Base-by-base conservation (phyloP, 805 yeast species). In the Metschnikowia dekortorum region DNA sequence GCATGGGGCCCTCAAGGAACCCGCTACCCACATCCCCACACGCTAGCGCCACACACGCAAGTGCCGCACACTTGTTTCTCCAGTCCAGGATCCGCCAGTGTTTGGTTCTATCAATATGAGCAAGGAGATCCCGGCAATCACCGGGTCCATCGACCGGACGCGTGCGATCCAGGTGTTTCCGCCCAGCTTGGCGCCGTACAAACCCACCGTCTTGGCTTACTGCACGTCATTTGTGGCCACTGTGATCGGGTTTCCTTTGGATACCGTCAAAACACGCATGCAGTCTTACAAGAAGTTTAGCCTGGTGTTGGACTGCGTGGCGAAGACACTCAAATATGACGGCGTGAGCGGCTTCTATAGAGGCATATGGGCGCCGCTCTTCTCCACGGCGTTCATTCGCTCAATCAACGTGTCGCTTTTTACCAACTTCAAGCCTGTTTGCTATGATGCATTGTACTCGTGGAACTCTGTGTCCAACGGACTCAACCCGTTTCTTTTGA, bases 241-340 rank as follows among this genome's bases (percentile, higher is more conserved):
- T 1, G 71, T 81, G 3, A 76, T 83, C n/a, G 95, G 94, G 16
- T 89, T 83, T 60, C 96, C 96, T 0, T 66, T 89, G 45, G 96
- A 89, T 63, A 85, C 94, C n/a, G 74, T 89, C 52, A 89, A 89
- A 65, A 89, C 96, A 0, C 73, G 96, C 52, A 83, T 87, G 83
- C 96, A 89, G 64, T 85, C 95, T 0, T 85, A 87, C 60, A 74
- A 78, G 48, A 62, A 64, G 45, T 88, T 81, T 67, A 69, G 70
- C 13, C 75, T 80, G 46, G 76, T 84, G 29, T 63, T 73, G 46
- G 81, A 80, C 49, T 87, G 95, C 61, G 69, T 85, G 16, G 60
- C 61, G 34, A 68, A 75, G 41, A 84, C 95, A 0, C 69, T 80
- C 30, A 58, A 62, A 7, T 64, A 70, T 8, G 96, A 87, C 60